Base-by-base conservation (phyloP, 352 stramenopile genomes). In the Phytophthora tentaculata region DNA sequence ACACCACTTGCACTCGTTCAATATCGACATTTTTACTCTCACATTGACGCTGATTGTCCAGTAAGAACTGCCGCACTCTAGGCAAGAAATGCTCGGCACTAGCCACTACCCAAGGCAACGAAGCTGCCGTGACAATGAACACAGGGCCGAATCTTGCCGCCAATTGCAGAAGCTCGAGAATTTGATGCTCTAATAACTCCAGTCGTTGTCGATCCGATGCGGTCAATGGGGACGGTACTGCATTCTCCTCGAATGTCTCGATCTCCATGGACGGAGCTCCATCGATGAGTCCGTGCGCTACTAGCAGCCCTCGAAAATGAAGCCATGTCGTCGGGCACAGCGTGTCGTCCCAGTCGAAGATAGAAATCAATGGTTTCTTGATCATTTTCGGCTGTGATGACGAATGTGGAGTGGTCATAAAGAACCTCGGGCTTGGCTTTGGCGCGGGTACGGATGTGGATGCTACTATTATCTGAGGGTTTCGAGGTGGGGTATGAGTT, bases 331-430 rank as follows among this genome's bases (percentile, higher is more conserved):
- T 84, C 7, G 81, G 81, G 32, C 81, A 90, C 6, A 90, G 69
- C 23, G 81, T 90, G 70, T 90, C 81, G 39, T 90, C 81, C 81
- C 81, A 90, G 64, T 90, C 81, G 26, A 90, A 86, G 28, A 90
- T 70, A 0, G 74, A 78, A 19, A 86, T 44, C 22, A 79, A 48
- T 17, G 69, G 76, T 23, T 66, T 67, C 56, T 76, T 75, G 39
- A 62, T 32, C 17, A 43, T 35, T 50, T 48, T 23, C 7, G 37
- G 20, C 14, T 39, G 23, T 7, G 29, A 28, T 16, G 29, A 39
- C 9, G 48, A 32, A 23, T 50, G 5, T 4, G 51, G 35, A 39
- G 52, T 28, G 20, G 28, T 9, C 60, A 41, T 39, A 13, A 22
- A 23, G 76, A 35, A 69, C 50, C 48, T 48, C 55, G 39, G 61